Percentiles rank a stretch among this genome's conserved stretches.
Conservation (phyloP, 2,329 filamentous ascomycete species). For the Fusarium pininemorale region DNA sequence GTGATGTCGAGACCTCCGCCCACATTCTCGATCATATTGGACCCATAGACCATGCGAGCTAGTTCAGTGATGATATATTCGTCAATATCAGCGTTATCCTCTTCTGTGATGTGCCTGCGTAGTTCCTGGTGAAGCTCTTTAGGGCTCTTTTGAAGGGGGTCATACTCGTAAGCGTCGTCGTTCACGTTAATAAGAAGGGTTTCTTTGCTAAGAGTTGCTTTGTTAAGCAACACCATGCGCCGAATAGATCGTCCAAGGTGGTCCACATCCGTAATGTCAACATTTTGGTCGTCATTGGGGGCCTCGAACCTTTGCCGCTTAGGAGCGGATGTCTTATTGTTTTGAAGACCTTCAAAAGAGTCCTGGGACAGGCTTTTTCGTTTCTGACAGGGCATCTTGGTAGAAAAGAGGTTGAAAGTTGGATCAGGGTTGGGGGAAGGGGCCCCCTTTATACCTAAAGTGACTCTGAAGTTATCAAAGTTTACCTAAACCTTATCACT, state of each 20-base stretch:
- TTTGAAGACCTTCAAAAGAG: too few relatives aligned
- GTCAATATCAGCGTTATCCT: background rate
- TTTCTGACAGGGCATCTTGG: background rate
- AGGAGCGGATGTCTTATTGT: background rate
- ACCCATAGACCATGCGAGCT: constrained; percentile 1
- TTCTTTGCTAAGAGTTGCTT: background rate
- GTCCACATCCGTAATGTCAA: background rate
- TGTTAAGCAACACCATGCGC: background rate
- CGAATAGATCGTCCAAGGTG: background rate
- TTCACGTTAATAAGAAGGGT: background rate
- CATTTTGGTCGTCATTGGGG: background rate
- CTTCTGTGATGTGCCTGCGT: background rate
- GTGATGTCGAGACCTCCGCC: background rate
- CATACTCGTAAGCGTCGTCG: background rate
- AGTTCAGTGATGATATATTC: background rate
- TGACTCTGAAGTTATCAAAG: background rate
- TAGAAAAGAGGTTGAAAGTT: background rate
- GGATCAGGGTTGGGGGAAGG: background rate
- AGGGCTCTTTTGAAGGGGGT: background rate
- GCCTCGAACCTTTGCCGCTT: background rate
- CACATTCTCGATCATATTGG: constrained; percentile 20
- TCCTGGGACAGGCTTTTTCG: background rate
- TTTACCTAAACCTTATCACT: background rate
- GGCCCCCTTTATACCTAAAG: background rate
- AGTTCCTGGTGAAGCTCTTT: background rate